A percentile compares a stretch with the other conserved stretches of the same genome.
phyloP scores from a whole-genome alignment of 2,329 filamentous ascomycete species.

The Penicillium hesseltinei region DNA sequence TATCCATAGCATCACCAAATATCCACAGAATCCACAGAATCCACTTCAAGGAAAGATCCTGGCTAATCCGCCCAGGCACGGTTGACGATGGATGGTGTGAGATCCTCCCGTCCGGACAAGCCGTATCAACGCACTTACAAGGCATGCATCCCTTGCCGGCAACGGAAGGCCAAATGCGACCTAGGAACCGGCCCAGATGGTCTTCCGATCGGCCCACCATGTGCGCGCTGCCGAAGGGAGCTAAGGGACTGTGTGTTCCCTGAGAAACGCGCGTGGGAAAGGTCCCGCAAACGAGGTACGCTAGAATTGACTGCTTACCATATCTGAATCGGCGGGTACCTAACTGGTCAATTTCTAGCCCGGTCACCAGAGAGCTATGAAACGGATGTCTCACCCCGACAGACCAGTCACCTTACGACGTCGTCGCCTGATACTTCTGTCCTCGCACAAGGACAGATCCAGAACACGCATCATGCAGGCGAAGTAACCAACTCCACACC shows the following conservation, averaged over 20 bases:
- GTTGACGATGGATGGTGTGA: slow-evolving; percentile 25
- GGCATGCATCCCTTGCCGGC: slow-evolving; percentile 53
- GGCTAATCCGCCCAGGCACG: slow-evolving; percentile 17
- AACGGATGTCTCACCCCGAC: slow-evolving; percentile 5
- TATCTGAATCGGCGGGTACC: not conserved
- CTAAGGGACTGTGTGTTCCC: slow-evolving; percentile 52
- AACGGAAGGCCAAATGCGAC: slow-evolving; percentile 54
- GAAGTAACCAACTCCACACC: not conserved
- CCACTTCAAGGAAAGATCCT: slow-evolving; percentile 11
- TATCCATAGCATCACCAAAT: slow-evolving; percentile 15
- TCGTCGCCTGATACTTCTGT: not conserved
- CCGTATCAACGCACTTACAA: slow-evolving; percentile 55
- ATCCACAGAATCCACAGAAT: slow-evolving; percentile 12
- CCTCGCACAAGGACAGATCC: not conserved
- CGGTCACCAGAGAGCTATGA: slow-evolving; percentile 15
- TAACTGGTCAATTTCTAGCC: slow-evolving; percentile 15
- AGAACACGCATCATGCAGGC: not conserved
- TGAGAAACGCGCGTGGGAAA: slow-evolving; percentile 43
- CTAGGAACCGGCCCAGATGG: slow-evolving; percentile 44
- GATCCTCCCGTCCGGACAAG: slow-evolving; percentile 32
- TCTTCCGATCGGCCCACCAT: slow-evolving; percentile 40
- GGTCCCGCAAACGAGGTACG: slow-evolving; percentile 37
- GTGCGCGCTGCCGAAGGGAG: slow-evolving; percentile 51
- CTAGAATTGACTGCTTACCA: slow-evolving; percentile 4
- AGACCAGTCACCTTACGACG: not conserved